Evolutionary conservation across 306 rosid genomes (phyloP).

Genomic region (Cicer pinnatifidum): DNA sequence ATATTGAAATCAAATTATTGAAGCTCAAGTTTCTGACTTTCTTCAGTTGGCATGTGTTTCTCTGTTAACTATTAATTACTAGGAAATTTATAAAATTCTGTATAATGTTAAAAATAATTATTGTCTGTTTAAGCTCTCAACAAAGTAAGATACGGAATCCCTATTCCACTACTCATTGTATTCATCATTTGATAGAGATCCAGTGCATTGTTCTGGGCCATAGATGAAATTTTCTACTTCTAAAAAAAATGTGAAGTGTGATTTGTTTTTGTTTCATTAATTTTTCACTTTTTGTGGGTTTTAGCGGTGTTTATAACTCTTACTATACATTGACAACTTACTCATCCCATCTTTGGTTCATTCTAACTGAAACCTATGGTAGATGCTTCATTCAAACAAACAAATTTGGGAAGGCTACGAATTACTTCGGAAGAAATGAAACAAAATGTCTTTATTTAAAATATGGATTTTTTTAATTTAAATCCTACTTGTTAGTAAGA

Average conservation of each 20-base stretch:
- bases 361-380: conserved; percentile 12
- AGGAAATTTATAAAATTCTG: conserved; percentile 17
- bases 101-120: conserved; percentile 31
- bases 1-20: conserved; percentile 44
- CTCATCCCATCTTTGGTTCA: conserved; percentile 12
- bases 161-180: conserved; percentile 21
- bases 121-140: conserved; percentile 25
- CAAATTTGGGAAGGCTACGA: conserved; percentile 23
- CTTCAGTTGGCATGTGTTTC: conserved; percentile 32
- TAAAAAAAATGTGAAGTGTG: not conserved
- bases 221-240: conserved; percentile 28
- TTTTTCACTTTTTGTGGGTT: not conserved
- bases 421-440: conserved; percentile 19
- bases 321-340: conserved; percentile 25
- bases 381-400: conserved; percentile 28
- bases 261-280: not conserved
- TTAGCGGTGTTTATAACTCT: conserved; percentile 6
- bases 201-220: conserved; percentile 25
- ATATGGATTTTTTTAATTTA: not conserved
- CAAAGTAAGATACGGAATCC: conserved; percentile 9
- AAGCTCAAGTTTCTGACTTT: conserved; percentile 47
- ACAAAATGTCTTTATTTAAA: conserved; percentile 16
- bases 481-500: not conserved
- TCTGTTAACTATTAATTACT: conserved; percentile 12
- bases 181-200: conserved; percentile 15